Base-by-base conservation (phyloP, 2,329 filamentous ascomycete genomes). In the Fusarium gaditjirri region DNA sequence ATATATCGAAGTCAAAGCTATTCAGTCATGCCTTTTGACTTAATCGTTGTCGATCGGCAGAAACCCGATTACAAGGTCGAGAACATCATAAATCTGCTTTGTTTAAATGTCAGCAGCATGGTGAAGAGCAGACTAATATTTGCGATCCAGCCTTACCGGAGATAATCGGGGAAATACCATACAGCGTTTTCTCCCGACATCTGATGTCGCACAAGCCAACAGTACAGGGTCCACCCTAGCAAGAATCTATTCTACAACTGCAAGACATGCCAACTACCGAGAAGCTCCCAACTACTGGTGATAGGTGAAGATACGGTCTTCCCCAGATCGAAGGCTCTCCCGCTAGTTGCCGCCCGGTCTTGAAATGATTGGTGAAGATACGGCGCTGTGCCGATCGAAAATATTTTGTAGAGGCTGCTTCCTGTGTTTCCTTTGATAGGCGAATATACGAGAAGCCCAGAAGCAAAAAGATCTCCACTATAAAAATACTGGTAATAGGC, bases 31-130 rank as follows among this genome's bases (percentile, higher is more conserved):
- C 5, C 33, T 0, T 16, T 33, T 25, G 23, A n/a, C 2, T 21
- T 8, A 16, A 5, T 12, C 5, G 16, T 21, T 8, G 23, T 21
- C 1, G 5, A 12, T 6, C 2, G 4, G 13, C 19, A 12, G 23
- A 27, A 52, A 27, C 11, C 3, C 13, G 12, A 9, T 16, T 11
- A 25, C 11, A 9, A 19, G n/a, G 16, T 35, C 11, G 13, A 38
- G 19, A n/a, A 38, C 49, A n/a, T 9, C 19, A 4, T 14, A 9
- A 12, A 7, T 5, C 17, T n/a, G 13, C 19, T 38, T 38, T 35
- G 23, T 6, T 8, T n/a, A 8, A n/a, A 27, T 23, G 27, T 55
- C 38, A n/a, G 38, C 38, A 25, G 27, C 14, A 31, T 19, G 25
- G 13, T 13, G 19, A 27, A 29, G 25, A 29, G 17, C 4, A 19